Percentiles rank a stretch among this genome's conserved stretches.
These are phyloP conservation scores for Geranium rotundifolium DNA, from an alignment of 345 rosid species.

Conservation along the genomic window DNA sequence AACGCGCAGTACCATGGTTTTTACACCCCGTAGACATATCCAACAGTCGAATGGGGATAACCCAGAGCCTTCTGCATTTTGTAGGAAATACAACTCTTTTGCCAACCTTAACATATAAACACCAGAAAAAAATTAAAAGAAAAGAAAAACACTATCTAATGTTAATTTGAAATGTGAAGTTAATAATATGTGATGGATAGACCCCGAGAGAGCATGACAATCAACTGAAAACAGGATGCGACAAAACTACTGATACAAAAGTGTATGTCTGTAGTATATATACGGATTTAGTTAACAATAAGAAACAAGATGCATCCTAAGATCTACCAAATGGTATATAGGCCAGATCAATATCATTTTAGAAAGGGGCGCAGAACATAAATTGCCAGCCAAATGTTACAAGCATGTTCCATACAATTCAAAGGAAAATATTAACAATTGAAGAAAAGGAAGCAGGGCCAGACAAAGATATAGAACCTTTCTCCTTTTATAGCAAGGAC, in stretches of 20 bases:
- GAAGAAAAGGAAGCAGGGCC: not conserved
- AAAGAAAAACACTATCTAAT: too few relatives aligned
- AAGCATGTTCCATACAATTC: not conserved
- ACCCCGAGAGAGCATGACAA: too few relatives aligned
- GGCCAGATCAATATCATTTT: too few relatives aligned
- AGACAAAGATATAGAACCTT: constrained; percentile 33
- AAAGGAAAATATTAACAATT: not conserved
- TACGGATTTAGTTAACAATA: too few relatives aligned
- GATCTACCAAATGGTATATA: too few relatives aligned
- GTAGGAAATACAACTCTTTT: constrained; percentile 71
- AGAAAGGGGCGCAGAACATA: too few relatives aligned
- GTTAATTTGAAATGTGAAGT: not conserved
- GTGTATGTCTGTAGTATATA: not conserved
- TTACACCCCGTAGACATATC: constrained; percentile 86
- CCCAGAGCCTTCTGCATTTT: constrained; percentile 94
- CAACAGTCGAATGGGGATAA: constrained; percentile 96
- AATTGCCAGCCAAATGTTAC: too few relatives aligned
- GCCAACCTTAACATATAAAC: constrained; percentile 43
- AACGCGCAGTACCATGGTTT: constrained; percentile 85
- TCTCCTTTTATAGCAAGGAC: constrained; percentile 91
- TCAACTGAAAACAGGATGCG: too few relatives aligned
- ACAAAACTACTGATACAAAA: too few relatives aligned
- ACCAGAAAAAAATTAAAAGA: too few relatives aligned
- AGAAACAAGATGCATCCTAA: too few relatives aligned
- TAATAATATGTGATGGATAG: too few relatives aligned